A percentile compares a stretch with the other conserved stretches of the same genome.
These are phyloP conservation scores for Urochloa ruziziensis DNA, from an alignment of 176 grass and related monocot genomes.

Conservation along the genomic window DNA sequence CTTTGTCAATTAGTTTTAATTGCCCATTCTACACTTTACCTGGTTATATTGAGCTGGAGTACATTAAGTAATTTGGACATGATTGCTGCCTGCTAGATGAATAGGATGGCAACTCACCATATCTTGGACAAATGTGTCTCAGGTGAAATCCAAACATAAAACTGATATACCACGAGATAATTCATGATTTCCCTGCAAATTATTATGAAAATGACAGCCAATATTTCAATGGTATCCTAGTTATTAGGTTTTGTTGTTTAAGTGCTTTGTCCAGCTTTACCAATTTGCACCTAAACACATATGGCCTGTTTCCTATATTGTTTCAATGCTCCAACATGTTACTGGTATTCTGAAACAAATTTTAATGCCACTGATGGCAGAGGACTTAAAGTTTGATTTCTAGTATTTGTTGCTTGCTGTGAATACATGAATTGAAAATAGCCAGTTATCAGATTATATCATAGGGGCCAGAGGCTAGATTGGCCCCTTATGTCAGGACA, in stretches of 20 bases:
- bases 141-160: neutral
- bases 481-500: neutral
- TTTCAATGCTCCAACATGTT: conserved; percentile 9
- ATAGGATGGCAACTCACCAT: conserved; percentile 5
- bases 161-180: neutral
- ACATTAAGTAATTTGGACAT: neutral
- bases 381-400: neutral
- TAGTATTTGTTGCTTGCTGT: neutral
- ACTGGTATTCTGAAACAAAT: conserved; percentile 7
- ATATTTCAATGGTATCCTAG: neutral
- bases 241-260: conserved; percentile 16
- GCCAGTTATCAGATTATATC: neutral
- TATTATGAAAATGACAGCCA: neutral
- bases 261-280: conserved; percentile 14
- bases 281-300: conserved; percentile 1
- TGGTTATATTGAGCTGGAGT: neutral
- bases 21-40: neutral
- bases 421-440: neutral
- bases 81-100: neutral
- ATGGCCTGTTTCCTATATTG: neutral
- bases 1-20: neutral
- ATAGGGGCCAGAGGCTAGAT: neutral
- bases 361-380: conserved; percentile 19
- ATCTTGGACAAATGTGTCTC: neutral
- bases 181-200: neutral